Evolutionary conservation across 768 basidiomycete genomes (phyloP), one percentile per base, ranked within the genome.

Genomic region (Lactifluus subvellereus): DNA sequence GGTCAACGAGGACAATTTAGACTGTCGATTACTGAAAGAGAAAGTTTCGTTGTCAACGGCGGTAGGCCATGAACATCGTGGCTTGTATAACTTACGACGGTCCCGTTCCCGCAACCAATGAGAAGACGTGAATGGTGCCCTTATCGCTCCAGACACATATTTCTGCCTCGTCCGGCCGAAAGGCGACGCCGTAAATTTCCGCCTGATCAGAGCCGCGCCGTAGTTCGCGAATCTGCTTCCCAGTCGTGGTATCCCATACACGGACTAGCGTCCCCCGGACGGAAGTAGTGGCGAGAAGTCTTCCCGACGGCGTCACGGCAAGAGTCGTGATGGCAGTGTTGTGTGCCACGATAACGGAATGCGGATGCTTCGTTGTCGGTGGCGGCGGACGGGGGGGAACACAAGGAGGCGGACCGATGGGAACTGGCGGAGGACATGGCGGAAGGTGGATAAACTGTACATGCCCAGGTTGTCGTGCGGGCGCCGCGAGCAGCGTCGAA

Each of bases 71-170:
- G 42, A 38, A 22, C 32, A n/a, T 32, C 9, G 5, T 32, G 30
- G 18, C 8, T 33, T 2, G 32, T 56, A 50, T 38, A 18, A 82
- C 87, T 79, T 73, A 89, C 87, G 84, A 82, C 65, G 82, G 73
- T 8, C 85, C 85, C 20, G 87, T 82, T 45, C 80, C 79, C 52
- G 81, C 78, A 4, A 71, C 72, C 27, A 96, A 78, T 48, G 88
- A 85, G 74, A 95, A 96, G 48, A 94, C 79, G 71, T 97, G 94
- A 7, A 97, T 85, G 0, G 94, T 97, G 40, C 94, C 94, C 74
- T 97, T 97, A 73, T 97, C 94, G 71, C 92, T 94, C 88, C 92
- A 93, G 10, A 91, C 93, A 69, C 90, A 91, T 0, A 96, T 76
- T 67, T 94, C 91, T 61, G 80, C 82, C 69, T 95, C 94, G 68